These are phyloP conservation scores for Leishmania braziliensis DNA, from an alignment of 208 protist species.

Conservation along the genomic window DNA sequence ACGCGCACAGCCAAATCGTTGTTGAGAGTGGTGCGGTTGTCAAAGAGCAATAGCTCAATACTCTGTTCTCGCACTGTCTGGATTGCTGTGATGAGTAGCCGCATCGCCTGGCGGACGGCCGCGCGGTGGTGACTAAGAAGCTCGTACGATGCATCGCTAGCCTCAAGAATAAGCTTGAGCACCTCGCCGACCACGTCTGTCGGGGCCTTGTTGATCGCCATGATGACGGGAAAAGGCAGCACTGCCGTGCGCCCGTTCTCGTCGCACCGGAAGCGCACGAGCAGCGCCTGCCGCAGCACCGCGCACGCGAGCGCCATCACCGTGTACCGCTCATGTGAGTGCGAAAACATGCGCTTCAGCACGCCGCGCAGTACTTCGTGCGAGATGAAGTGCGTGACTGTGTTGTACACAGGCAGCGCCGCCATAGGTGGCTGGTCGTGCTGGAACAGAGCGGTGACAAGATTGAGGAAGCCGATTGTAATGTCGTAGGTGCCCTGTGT, in stretches of 20 bases:
- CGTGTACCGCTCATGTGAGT: conserved; percentile 62
- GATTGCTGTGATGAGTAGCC: conserved; percentile 65
- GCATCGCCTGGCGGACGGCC: conserved; percentile 76
- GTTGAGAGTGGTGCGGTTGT: conserved; percentile 67
- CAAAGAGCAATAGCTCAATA: conserved; percentile 72
- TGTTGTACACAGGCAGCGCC: conserved; percentile 52
- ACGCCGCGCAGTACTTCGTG: conserved; percentile 79
- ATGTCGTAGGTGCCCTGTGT: conserved; percentile 72
- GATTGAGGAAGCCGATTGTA: conserved; percentile 78
- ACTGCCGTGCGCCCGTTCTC: conserved; percentile 26
- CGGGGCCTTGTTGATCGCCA: conserved; percentile 74
- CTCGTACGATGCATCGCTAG: conserved; percentile 50
- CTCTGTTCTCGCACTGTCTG: conserved; percentile 50
- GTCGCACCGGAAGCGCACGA: conserved; percentile 43
- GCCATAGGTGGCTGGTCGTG: conserved; percentile 49
- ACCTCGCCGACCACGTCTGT: conserved; percentile 79
- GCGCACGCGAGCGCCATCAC: conserved; percentile 74
- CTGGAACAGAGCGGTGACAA: conserved; percentile 74
- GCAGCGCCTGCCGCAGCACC: conserved; percentile 62
- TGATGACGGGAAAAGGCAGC: conserved; percentile 66
- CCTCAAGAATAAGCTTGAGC: conserved; percentile 49
- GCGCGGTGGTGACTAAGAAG: conserved; percentile 62
- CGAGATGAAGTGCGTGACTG: conserved; percentile 74
- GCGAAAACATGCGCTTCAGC: conserved; percentile 53
- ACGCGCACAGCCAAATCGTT: conserved; percentile 56